Conservation (phyloP, 768 basidiomycete genomes). For the Lactarius psammicola region DNA sequence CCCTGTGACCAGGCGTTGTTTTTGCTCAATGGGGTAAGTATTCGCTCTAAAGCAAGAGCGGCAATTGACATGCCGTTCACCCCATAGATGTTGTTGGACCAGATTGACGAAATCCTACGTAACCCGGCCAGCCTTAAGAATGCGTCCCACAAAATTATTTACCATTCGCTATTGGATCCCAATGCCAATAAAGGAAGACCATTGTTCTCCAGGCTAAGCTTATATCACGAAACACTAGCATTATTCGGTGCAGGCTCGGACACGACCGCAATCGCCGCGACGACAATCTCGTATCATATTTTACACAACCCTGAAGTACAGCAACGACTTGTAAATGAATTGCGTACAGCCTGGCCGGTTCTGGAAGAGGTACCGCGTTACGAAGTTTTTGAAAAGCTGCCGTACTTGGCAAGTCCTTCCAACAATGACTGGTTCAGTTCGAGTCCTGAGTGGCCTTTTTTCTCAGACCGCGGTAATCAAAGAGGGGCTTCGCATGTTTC, state of each 20-base stretch:
- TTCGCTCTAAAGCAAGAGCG: too few species aligned
- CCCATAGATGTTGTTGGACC: not conserved
- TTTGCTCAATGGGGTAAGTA: not conserved
- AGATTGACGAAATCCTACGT: not conserved
- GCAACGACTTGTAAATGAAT: not conserved
- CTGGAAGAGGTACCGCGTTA: constrained; percentile 5
- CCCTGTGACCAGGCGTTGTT: not conserved
- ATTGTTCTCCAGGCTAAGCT: not conserved
- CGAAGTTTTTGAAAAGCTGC: constrained; percentile 4
- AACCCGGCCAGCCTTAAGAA: not conserved
- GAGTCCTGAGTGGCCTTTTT: not conserved
- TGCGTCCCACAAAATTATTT: constrained; percentile 1
- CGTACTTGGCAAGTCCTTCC: not conserved
- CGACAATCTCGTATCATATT: not conserved
- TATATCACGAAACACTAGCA: not conserved
- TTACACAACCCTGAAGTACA: not conserved
- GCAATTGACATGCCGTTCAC: not conserved
- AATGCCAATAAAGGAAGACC: constrained; percentile 2
- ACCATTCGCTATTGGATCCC: constrained; percentile 4
- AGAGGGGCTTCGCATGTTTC: constrained; percentile 6
- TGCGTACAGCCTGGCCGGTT: constrained; percentile 5
- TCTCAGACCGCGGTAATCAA: constrained; percentile 9
- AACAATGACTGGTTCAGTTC: not conserved
- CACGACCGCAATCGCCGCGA: not conserved
- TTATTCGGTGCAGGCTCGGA: constrained; percentile 1